phyloP scores from a whole-genome alignment of 371 early-diverging fungal genomes.

The Mucor mucedo region DNA sequence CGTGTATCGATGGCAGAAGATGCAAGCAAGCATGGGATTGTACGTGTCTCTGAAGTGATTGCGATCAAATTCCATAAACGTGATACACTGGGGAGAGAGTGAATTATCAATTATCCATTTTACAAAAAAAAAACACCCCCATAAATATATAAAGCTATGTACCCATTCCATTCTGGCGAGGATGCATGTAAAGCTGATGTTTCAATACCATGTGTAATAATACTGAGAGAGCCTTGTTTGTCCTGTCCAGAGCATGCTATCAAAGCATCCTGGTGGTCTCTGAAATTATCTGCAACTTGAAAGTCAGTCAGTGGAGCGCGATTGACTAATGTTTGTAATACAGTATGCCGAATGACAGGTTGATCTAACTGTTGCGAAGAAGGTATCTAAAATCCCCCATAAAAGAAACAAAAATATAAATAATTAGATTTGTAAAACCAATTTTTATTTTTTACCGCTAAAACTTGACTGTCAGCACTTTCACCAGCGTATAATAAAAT shows the following conservation, averaged over 20 bases:
- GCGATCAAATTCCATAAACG: conserved; percentile 15
- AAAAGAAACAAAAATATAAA: not conserved
- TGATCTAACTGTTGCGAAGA: not conserved
- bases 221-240: conserved; percentile 32
- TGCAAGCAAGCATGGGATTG: conserved; percentile 14
- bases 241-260: conserved; percentile 43
- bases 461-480: conserved; percentile 41
- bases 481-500: conserved; percentile 42
- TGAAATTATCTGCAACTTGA: conserved; percentile 12
- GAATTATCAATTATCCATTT: too few relatives aligned
- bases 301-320: conserved; percentile 45
- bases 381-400: conserved; percentile 7
- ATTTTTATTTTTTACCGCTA: conserved; percentile 29
- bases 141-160: not conserved
- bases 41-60: not conserved
- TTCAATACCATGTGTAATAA: conserved; percentile 34
- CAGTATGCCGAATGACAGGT: not conserved
- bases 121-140: not conserved
- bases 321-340: conserved; percentile 33
- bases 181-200: conserved; percentile 16
- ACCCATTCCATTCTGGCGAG: conserved; percentile 39
- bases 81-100: conserved; percentile 9
- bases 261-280: conserved; percentile 27
- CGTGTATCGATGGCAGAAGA: conserved; percentile 22
- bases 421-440: too few relatives aligned